These are phyloP conservation scores for Vickermania ingenoplastis DNA, from an alignment of 208 protist genomes.

Conservation along the genomic window DNA sequence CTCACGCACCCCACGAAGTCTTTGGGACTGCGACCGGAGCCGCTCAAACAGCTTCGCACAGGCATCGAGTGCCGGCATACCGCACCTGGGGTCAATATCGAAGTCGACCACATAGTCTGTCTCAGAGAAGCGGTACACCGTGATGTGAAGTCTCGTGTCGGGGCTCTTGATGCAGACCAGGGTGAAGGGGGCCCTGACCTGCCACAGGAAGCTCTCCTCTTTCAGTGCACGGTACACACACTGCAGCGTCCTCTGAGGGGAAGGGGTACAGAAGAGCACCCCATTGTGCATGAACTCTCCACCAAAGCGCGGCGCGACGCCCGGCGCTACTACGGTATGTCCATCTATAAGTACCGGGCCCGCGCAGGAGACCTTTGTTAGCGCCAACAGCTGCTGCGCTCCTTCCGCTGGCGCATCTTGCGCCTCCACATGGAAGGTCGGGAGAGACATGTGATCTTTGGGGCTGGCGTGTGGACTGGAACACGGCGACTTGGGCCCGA, in stretches of 20 bases:
- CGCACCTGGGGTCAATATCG: conserved; percentile 59
- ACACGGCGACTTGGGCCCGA: no score
- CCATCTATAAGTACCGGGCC: no score
- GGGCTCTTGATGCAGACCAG: conserved; percentile 62
- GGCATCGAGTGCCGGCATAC: conserved; percentile 50
- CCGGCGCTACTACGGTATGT: no score
- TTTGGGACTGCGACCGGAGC: conserved; percentile 26
- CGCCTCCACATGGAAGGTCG: no score
- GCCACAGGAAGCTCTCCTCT: conserved; percentile 70
- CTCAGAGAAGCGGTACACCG: conserved; percentile 53
- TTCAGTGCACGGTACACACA: conserved; percentile 54
- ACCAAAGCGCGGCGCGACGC: conserved; percentile 46
- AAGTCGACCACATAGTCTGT: conserved; percentile 68
- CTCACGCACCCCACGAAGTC: no score
- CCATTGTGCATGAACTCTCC: conserved; percentile 81
- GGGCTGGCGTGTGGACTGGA: no score
- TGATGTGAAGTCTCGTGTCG: conserved; percentile 73
- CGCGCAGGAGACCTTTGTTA: no score
- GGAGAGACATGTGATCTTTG: no score
- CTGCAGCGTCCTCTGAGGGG: conserved; percentile 23
- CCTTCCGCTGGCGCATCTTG: no score
- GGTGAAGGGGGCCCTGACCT: conserved; percentile 62
- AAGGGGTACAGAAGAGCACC: conserved; percentile 36
- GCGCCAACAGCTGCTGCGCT: no score
- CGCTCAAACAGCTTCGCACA: conserved; percentile 54